Evolutionary conservation across 2,329 filamentous ascomycete species (phyloP).

Genomic region (Trematosphaeria pertusa): DNA sequence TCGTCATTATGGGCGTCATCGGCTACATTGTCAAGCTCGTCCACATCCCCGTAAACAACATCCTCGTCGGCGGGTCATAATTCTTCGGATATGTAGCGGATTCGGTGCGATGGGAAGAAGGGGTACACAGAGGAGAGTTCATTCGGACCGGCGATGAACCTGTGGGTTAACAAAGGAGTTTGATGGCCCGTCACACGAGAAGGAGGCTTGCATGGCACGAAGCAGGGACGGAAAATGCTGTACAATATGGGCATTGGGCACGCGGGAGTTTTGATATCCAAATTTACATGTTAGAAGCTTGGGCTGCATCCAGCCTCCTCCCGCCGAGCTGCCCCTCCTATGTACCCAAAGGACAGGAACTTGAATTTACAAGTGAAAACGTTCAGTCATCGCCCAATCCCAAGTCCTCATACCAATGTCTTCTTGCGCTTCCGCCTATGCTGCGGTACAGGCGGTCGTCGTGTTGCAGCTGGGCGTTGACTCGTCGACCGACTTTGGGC

Average conservation of each 20-base stretch:
- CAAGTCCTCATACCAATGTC: slow-evolving; percentile 38
- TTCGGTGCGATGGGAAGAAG: too few relatives aligned
- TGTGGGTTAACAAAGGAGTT: too few relatives aligned
- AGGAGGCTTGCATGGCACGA: too few relatives aligned
- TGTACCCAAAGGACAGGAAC: too few relatives aligned
- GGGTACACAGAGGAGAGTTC: too few relatives aligned
- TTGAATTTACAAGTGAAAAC: not conserved
- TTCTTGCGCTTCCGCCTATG: slow-evolving; percentile 24
- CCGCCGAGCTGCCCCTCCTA: too few relatives aligned
- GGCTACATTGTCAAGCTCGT: slow-evolving; percentile 61
- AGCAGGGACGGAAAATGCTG: slow-evolving; percentile 39
- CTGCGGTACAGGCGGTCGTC: slow-evolving; percentile 44
- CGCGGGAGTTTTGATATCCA: slow-evolving; percentile 48
- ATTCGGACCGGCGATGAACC: too few relatives aligned
- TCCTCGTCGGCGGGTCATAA: slow-evolving; percentile 55
- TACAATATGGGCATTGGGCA: slow-evolving; percentile 41
- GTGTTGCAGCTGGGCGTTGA: slow-evolving; percentile 46
- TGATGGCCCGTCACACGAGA: too few relatives aligned
- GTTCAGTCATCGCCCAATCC: slow-evolving; percentile 33
- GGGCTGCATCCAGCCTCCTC: too few relatives aligned
- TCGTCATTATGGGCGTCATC: slow-evolving; percentile 61
- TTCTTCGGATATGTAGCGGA: too few relatives aligned
- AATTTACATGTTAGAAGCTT: slow-evolving; percentile 26
- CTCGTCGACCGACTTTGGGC: slow-evolving; percentile 42
- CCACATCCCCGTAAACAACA: slow-evolving; percentile 63